Evolutionary conservation across 805 yeast species (phyloP).

Genomic region (Lipomyces spencermartinsiae): DNA sequence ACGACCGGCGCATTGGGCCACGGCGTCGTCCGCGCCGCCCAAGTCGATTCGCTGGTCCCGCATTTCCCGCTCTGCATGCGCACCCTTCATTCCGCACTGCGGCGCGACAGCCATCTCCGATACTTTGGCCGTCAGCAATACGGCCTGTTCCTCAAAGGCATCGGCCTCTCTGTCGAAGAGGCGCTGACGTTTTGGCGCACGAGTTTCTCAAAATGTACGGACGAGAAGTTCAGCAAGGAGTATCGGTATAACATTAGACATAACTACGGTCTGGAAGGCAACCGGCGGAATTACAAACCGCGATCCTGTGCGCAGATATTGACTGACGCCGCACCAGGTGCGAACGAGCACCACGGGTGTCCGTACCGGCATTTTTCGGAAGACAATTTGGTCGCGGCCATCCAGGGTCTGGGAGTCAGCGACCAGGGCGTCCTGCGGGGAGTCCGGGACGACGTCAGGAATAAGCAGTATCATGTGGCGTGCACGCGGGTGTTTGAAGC

Average conservation of each 20-base stretch:
- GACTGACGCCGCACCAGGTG: conserved; percentile 63
- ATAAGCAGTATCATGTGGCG: conserved; percentile 79
- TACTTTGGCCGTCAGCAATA: conserved; percentile 86
- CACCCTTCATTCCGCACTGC: conserved; percentile 67
- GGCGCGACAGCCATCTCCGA: conserved; percentile 71
- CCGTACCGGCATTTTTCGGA: conserved; percentile 80
- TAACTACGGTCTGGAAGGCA: conserved; percentile 90
- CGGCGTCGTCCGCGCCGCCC: conserved; percentile 61
- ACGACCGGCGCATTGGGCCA: conserved; percentile 42
- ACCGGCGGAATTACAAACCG: conserved; percentile 82
- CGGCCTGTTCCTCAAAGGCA: conserved; percentile 83
- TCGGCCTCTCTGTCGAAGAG: conserved; percentile 87
- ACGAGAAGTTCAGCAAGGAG: conserved; percentile 84
- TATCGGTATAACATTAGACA: conserved; percentile 89
- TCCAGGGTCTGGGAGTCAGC: conserved; percentile 68
- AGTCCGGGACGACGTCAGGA: conserved; percentile 69
- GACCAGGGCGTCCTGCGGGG: conserved; percentile 62
- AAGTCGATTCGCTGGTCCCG: conserved; percentile 60
- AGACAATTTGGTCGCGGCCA: conserved; percentile 64
- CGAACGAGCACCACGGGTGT: conserved; percentile 85
- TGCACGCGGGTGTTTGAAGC: conserved; percentile 88
- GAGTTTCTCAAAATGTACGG: conserved; percentile 68
- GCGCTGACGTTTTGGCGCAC: conserved; percentile 83
- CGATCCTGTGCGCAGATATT: conserved; percentile 82
- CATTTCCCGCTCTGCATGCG: conserved; percentile 86